These are phyloP conservation scores for Schizochytrium sp. DNA, from an alignment of 108 stramenopile genomes.

Conservation along the genomic window DNA sequence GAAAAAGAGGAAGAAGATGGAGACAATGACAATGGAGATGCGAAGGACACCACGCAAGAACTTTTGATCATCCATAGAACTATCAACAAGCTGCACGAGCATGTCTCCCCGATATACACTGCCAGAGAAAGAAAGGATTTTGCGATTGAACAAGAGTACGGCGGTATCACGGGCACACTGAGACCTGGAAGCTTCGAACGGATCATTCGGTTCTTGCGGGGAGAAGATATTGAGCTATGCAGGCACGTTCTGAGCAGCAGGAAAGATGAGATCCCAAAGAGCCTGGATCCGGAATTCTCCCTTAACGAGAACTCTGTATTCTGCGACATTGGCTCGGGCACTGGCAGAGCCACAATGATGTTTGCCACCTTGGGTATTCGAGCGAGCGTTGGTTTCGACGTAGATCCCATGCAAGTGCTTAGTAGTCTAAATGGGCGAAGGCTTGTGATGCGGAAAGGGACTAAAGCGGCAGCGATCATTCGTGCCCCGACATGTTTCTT, in stretches of 20 bases:
- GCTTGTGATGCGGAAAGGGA: background rate
- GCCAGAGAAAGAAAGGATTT: background rate
- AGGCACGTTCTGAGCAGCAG: background rate
- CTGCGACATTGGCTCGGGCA: slow-evolving; percentile 48
- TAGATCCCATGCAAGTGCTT: slow-evolving; percentile 58
- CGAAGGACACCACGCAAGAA: background rate
- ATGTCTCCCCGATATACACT: slow-evolving; percentile 41
- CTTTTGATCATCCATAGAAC: background rate
- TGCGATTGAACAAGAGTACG: slow-evolving; percentile 47
- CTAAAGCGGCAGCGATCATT: too few species aligned
- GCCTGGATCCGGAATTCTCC: background rate
- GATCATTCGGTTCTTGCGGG: background rate
- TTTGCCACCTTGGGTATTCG: background rate
- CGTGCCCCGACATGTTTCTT: background rate
- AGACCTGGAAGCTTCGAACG: background rate
- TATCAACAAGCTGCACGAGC: slow-evolving; percentile 8
- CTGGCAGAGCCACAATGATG: background rate
- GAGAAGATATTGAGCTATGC: background rate
- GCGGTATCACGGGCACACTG: slow-evolving; percentile 44
- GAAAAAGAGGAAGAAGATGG: too few species aligned
- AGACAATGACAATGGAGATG: background rate
- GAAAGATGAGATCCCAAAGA: background rate
- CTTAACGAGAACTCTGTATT: background rate
- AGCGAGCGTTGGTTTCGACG: slow-evolving; percentile 57
- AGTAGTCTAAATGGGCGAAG: slow-evolving; percentile 5